Evolutionary conservation across 1,284 basidiomycete species (phyloP).

Genomic region (Pyrrhoderma noxium): DNA sequence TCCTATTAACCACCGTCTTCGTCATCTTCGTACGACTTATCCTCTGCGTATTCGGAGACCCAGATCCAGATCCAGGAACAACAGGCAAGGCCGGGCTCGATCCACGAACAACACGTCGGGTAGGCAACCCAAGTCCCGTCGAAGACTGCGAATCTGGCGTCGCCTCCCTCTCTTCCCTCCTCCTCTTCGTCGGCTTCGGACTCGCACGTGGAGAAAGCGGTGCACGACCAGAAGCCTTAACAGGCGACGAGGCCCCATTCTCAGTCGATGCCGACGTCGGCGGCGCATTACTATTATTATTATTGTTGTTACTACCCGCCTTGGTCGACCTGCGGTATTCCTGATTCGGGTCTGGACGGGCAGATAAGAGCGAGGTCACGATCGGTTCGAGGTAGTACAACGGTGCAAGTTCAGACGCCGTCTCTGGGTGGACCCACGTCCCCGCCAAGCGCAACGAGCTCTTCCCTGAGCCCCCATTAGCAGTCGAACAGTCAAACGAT

Average conservation of each 20-base stretch:
- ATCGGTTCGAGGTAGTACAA: conserved; percentile 51
- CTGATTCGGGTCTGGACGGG: conserved; percentile 69
- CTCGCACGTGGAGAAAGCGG: conserved; percentile 24
- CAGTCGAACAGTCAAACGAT: conserved; percentile 69
- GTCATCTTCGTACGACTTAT: conserved; percentile 6
- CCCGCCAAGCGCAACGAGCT: conserved; percentile 73
- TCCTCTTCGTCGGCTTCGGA: conserved; percentile 51
- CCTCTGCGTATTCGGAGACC: no score
- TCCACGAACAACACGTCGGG: conserved; percentile 9
- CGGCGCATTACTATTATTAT: no score
- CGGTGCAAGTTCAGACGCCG: conserved; percentile 62
- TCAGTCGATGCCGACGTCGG: background rate
- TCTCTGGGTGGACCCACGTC: conserved; percentile 74
- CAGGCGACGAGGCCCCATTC: conserved; percentile 3
- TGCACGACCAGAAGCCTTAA: conserved; percentile 18
- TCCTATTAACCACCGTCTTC: conserved; percentile 8
- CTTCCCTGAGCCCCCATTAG: conserved; percentile 70
- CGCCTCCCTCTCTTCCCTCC: conserved; percentile 37
- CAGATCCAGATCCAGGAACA: background rate
- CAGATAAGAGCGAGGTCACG: conserved; percentile 66
- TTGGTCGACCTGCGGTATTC: conserved; percentile 61
- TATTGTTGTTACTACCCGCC: no score
- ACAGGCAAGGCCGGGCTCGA: conserved; percentile 9
- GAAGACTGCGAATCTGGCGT: background rate
- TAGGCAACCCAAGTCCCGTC: conserved; percentile 1